Evolutionary conservation across 768 basidiomycete genomes (phyloP).

Genomic region (Rhodotorula paludigena): DNA sequence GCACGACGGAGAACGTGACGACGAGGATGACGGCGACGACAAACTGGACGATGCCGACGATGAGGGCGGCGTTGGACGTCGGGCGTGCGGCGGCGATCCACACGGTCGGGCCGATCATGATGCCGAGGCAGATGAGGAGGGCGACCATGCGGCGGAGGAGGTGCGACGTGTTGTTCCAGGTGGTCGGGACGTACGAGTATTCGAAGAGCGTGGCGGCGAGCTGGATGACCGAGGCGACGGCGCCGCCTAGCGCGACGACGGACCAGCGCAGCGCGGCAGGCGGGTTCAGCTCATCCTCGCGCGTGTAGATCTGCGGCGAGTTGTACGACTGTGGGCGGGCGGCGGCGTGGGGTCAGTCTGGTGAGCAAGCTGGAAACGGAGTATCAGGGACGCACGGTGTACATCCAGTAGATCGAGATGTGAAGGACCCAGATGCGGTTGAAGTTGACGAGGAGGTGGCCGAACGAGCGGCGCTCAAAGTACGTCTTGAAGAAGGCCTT

Average conservation of each 20-base stretch:
- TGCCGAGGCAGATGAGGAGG: constrained; percentile 77
- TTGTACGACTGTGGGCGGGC: constrained; percentile 63
- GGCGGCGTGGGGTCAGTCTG: background rate
- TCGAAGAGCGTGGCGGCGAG: constrained; percentile 87
- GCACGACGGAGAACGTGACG: constrained; percentile 81
- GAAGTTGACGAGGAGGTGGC: constrained; percentile 97
- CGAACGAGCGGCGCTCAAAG: constrained; percentile 92
- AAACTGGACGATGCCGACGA: constrained; percentile 94
- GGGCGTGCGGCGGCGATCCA: constrained; percentile 86
- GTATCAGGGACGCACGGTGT: constrained; percentile 54
- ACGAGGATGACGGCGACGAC: constrained; percentile 83
- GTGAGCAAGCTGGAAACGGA: background rate
- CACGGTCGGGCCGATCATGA: constrained; percentile 88
- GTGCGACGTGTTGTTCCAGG: constrained; percentile 98
- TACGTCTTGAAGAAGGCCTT: constrained; percentile 98
- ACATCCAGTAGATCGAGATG: constrained; percentile 89
- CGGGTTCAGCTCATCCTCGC: constrained; percentile 51
- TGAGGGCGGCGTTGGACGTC: constrained; percentile 62
- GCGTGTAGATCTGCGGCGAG: constrained; percentile 72
- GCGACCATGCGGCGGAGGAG: constrained; percentile 85
- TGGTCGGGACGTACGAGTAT: constrained; percentile 95
- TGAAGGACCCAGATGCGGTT: constrained; percentile 99
- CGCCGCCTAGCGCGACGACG: constrained; percentile 87
- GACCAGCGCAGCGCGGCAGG: constrained; percentile 84
- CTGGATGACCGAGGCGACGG: constrained; percentile 94